Evolutionary conservation across 2,329 filamentous ascomycete genomes (phyloP).

Genomic region (Monilinia fructigena): DNA sequence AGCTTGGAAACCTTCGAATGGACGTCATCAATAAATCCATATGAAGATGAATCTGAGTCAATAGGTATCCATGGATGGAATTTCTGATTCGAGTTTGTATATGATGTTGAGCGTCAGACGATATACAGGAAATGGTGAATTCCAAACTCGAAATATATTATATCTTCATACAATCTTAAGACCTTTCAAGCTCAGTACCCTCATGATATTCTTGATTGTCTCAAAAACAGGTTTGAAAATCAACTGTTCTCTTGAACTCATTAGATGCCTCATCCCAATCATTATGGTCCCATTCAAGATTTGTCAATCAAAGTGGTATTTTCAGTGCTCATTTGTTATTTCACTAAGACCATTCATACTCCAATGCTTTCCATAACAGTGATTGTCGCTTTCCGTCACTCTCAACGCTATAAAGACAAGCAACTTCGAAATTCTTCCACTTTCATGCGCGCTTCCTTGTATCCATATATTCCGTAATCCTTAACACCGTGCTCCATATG

Average conservation of each 20-base stretch:
- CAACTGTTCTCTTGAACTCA: background rate
- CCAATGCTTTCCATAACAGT: background rate
- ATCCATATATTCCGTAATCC: conserved; percentile 15
- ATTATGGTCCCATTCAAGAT: background rate
- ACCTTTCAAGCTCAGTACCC: no score
- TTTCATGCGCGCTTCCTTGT: conserved; percentile 5
- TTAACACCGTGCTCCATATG: conserved; percentile 22
- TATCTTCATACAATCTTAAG: no score
- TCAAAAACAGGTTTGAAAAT: background rate
- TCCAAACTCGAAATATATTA: no score
- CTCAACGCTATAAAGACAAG: background rate
- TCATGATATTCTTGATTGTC: no score
- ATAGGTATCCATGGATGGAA: no score
- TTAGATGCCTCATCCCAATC: background rate
- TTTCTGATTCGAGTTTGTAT: no score
- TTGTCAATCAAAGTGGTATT: background rate
- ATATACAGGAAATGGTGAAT: no score
- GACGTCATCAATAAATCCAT: no score
- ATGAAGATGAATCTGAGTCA: no score
- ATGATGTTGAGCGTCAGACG: no score
- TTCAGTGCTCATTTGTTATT: background rate
- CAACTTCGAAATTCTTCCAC: conserved; percentile 6
- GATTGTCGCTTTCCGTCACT: background rate
- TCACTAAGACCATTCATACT: background rate
- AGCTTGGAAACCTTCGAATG: no score